Conservation (phyloP, 2,329 filamentous ascomycete genomes). For the Didymosphaeria variabile region DNA sequence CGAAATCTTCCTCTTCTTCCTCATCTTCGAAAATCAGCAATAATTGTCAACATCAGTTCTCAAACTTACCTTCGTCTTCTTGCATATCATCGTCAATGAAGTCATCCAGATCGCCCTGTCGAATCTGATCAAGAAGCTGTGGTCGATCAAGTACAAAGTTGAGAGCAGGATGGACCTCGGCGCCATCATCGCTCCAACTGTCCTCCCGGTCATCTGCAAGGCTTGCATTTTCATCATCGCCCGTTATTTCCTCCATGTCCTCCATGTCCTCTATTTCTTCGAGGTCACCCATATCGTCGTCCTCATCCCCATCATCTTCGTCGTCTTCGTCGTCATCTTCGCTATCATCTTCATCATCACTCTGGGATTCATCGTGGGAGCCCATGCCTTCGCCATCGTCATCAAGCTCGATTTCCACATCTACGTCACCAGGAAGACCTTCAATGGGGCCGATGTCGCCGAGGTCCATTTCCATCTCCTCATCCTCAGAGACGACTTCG, state of each 20-base stretch:
- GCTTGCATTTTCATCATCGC: constrained; percentile 58
- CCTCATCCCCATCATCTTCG: constrained; percentile 58
- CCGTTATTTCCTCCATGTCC: constrained; percentile 56
- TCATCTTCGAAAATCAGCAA: constrained; percentile 52
- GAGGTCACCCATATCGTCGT: constrained; percentile 54
- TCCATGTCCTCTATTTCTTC: constrained; percentile 55
- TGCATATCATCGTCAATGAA: constrained; percentile 67
- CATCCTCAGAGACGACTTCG: constrained; percentile 82
- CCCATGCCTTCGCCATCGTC: constrained; percentile 68
- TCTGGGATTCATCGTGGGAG: constrained; percentile 62
- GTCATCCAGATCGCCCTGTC: constrained; percentile 59
- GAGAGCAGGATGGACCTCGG: constrained; percentile 58
- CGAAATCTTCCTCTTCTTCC: constrained; percentile 74
- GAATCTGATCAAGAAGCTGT: constrained; percentile 51
- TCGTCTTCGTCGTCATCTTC: constrained; percentile 60
- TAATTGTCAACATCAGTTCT: not conserved
- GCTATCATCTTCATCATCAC: constrained; percentile 65
- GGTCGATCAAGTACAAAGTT: constrained; percentile 50
- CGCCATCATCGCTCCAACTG: constrained; percentile 58
- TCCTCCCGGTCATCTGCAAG: constrained; percentile 52
- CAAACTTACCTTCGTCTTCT: constrained; percentile 65
- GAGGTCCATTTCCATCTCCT: constrained; percentile 85
- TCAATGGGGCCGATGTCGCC: constrained; percentile 79
- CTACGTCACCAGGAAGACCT: constrained; percentile 70
- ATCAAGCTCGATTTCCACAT: constrained; percentile 88